A percentile compares a stretch with the other conserved stretches of the same genome.
Conservation (phyloP, 2,329 filamentous ascomycete genomes). For the Ceratocystis cubensis region DNA sequence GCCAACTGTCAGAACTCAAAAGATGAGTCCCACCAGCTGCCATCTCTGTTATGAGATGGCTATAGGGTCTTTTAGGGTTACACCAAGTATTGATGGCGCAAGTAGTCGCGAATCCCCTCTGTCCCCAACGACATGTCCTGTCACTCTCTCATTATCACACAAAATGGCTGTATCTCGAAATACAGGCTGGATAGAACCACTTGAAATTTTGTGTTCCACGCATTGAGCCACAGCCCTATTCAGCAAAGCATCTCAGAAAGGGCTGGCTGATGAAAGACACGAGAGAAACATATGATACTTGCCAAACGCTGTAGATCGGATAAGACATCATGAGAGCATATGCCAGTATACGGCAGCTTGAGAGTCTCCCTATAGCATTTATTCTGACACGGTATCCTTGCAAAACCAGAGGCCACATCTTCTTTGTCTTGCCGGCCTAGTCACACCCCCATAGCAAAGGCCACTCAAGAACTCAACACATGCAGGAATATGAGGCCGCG, state of each 20-base stretch:
- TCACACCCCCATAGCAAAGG: not conserved
- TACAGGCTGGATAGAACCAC: not conserved
- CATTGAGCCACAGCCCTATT: not conserved
- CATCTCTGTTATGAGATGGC: too few relatives aligned
- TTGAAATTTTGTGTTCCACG: not conserved
- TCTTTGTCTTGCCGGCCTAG: not conserved
- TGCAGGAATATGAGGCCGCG: not conserved
- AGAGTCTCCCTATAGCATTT: not conserved
- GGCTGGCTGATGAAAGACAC: slow-evolving; percentile 4
- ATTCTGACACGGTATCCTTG: not conserved
- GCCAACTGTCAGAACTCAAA: too few relatives aligned
- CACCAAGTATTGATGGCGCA: too few relatives aligned
- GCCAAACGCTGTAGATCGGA: not conserved
- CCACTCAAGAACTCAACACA: not conserved
- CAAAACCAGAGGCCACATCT: not conserved
- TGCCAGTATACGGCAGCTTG: too few relatives aligned
- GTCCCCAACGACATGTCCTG: not conserved
- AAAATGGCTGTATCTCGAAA: not conserved
- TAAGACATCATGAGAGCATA: not conserved
- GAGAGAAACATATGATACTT: not conserved
- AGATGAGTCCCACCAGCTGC: too few relatives aligned
- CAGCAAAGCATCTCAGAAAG: not conserved
- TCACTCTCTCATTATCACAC: not conserved
- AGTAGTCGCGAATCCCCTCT: not conserved
- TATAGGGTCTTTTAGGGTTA: not conserved